Base-by-base conservation (phyloP, 805 yeast species). In the Saccharomycopsis sp. region DNA sequence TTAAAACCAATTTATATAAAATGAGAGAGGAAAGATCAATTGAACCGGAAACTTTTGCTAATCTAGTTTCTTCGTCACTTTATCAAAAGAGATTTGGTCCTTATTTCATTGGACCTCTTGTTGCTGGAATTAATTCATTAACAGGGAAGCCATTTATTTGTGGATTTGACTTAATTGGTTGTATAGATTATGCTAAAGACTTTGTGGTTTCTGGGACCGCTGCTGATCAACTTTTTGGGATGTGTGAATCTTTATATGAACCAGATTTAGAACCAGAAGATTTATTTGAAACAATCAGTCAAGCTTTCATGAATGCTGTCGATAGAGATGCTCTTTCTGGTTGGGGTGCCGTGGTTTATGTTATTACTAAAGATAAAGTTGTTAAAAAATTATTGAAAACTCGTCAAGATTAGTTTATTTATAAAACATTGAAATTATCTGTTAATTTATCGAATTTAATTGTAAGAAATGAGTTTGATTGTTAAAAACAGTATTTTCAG, bases 321-420 rank as follows among this genome's bases (percentile, higher is more conserved):
- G 98, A 92, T 62, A 82, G 98, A 69, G 98, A 92, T 62, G 95
- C 96, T 4, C 69, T 92, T 44, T 79, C 94, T 23, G 99, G 99
- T 50, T 92, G 96, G 96, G 98, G 98, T 55, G 96, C 95, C 6
- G 82, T 85, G 14, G 97, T 92, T 19, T 89, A 89, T 62, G 67
- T 92, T 41, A 75, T 92, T 39, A 84, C 94, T 35, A 87, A 87
- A 63, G 97, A 89, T 58, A 83, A 85, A 61, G 94, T 92, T 43
- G 73, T 77, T 40, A 87, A 80, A 66, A 76, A 94, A 56, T 76
- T 82, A 53, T 74, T 92, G 63, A 88, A 80, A 67, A 86, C 96
- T 42, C 81, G 98, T 62, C 97, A 89, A 68, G 99, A 92, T 72
- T 92, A 71, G 61, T 54, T 82, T 28, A 21, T 23, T 23, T 23